phyloP scores from a whole-genome alignment of 257 asterid species.

The Solanum sitiens region DNA sequence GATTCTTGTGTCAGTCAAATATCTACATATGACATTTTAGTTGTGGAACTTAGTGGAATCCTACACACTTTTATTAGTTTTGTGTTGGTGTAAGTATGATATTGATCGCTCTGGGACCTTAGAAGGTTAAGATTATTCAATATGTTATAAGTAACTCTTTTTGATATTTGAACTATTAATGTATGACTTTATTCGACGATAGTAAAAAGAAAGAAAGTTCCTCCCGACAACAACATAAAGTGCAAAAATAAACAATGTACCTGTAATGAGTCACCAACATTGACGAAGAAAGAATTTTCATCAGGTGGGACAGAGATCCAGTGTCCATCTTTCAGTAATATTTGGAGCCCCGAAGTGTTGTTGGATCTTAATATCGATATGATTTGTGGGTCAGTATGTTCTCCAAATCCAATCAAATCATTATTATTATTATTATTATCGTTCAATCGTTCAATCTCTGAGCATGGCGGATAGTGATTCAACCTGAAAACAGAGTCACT shows the following conservation, averaged over 20 bases:
- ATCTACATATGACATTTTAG: neutral
- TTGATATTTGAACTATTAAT: no score
- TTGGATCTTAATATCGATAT: slow-evolving; percentile 75
- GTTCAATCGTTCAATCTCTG: slow-evolving; percentile 18
- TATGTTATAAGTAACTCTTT: neutral
- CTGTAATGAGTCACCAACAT: slow-evolving; percentile 83
- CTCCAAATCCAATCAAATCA: slow-evolving; percentile 57
- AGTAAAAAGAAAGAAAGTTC: neutral
- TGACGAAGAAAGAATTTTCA: slow-evolving; percentile 61
- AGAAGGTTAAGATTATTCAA: no score
- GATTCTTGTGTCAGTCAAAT: neutral
- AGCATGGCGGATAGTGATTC: slow-evolving; percentile 65
- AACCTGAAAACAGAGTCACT: slow-evolving; percentile 57
- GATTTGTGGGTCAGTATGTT: slow-evolving; percentile 84
- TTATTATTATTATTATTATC: slow-evolving; percentile 6
- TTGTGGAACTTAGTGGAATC: neutral
- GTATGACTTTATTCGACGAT: neutral
- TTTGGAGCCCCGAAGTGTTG: slow-evolving; percentile 67
- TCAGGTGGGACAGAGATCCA: slow-evolving; percentile 80
- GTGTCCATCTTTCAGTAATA: slow-evolving; percentile 44
- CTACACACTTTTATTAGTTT: neutral
- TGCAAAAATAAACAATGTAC: slow-evolving; percentile 13
- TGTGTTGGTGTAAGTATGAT: neutral
- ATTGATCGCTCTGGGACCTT: neutral
- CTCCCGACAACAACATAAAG: neutral